phyloP scores from a whole-genome alignment of 495 filamentous ascomycete genomes.

The Baudoinia panamericana region DNA sequence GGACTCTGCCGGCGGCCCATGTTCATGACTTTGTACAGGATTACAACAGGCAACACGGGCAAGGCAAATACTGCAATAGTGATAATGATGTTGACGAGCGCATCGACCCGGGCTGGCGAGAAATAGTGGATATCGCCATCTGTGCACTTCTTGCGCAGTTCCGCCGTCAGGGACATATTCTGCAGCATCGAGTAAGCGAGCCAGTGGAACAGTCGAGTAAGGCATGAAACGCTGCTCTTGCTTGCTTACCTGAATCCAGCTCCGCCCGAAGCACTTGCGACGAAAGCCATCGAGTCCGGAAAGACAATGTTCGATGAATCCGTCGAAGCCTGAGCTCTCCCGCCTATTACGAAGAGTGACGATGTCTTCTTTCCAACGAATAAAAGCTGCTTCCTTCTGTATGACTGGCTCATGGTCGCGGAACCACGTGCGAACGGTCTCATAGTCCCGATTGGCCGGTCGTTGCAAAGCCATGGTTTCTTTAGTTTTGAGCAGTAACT shows the following conservation, averaged over 20 bases:
- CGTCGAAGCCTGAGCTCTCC: slow-evolving; percentile 33
- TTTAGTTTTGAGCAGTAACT: slow-evolving; percentile 29
- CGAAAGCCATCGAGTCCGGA: not conserved
- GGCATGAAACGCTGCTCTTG: not conserved
- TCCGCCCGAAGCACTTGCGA: not conserved
- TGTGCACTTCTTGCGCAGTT: slow-evolving; percentile 27
- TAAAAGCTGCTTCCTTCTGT: slow-evolving; percentile 25
- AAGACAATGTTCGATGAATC: slow-evolving; percentile 26
- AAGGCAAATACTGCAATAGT: slow-evolving; percentile 29
- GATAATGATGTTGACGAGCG: slow-evolving; percentile 28
- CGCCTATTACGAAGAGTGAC: slow-evolving; percentile 29
- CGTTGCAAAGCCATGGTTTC: slow-evolving; percentile 26
- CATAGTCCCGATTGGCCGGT: slow-evolving; percentile 29
- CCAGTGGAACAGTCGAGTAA: not conserved
- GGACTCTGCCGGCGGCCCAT: slow-evolving; percentile 4
- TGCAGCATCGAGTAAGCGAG: slow-evolving; percentile 1
- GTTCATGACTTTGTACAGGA: slow-evolving; percentile 28
- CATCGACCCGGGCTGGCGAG: slow-evolving; percentile 26
- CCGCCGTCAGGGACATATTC: slow-evolving; percentile 26
- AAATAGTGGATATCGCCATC: slow-evolving; percentile 30
- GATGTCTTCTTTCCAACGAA: slow-evolving; percentile 32
- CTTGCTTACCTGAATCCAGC: not conserved
- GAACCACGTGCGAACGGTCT: slow-evolving; percentile 28
- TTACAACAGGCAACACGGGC: slow-evolving; percentile 31
- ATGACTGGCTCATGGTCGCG: slow-evolving; percentile 23